Percentiles rank a stretch among this genome's conserved stretches.
Conservation (phyloP, 306 rosid genomes). For the Lithocarpus polystachyus region DNA sequence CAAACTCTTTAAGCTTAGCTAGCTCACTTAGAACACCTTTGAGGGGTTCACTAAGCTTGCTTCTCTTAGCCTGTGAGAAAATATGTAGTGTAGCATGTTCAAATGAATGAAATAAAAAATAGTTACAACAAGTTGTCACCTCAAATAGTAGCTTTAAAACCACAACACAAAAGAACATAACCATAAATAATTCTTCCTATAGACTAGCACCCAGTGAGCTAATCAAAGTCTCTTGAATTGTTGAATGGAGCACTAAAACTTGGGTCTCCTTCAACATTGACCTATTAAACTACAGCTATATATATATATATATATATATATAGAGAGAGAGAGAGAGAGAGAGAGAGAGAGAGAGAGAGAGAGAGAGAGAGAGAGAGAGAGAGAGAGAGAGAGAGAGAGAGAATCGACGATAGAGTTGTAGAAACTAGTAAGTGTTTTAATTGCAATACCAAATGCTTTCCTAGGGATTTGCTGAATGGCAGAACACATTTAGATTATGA, state of each 20-base stretch:
- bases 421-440: not conserved
- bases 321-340: no score
- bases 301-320: no score
- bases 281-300: no score
- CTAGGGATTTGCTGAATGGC: not conserved
- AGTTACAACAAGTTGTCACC: not conserved
- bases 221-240: not conserved
- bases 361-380: no score
- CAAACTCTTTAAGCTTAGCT: constrained; percentile 41
- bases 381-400: no score
- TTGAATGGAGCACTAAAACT: not conserved
- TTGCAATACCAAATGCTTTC: not conserved
- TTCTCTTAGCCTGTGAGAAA: constrained; percentile 51
- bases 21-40: constrained; percentile 55
- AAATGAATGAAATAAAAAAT: not conserved
- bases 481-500: not conserved
- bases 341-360: no score
- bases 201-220: no score
- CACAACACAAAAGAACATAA: not conserved
- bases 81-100: constrained; percentile 13
- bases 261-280: no score
- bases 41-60: constrained; percentile 35
- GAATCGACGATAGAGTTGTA: not conserved
- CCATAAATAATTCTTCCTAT: not conserved
- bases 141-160: not conserved